Base-by-base conservation (phyloP, 179 eudicot species). In the Patellifolia procumbens region DNA sequence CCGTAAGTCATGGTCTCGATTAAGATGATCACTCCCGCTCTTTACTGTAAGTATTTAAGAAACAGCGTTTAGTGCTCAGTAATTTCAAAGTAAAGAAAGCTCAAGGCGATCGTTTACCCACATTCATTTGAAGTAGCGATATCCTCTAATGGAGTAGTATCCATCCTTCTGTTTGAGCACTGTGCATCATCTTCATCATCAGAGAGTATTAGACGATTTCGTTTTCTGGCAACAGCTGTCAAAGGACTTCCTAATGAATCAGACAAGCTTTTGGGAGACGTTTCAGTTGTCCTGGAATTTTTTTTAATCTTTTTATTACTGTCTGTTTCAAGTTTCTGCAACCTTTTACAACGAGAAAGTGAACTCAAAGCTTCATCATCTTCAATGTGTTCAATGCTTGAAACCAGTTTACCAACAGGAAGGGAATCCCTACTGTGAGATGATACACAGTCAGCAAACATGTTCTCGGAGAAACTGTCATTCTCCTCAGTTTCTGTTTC, bases 401-500 rank as follows among this genome's bases (percentile, higher is more conserved):
- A 63, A 74, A 64, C 67, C 51, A 83, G 81, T 70, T 78, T 82
- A 74, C 59, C 70, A 2, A 24, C 55, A 61, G 76, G 72, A 78
- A 78, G 73, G 51, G 72, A 69, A 72, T 81, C 73, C 64, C 28
- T 74, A 79, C 73, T 84, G 74, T 74, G 81, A 64, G 82, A 81
- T 65, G 91, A 87, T 73, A 51, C 82, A 82, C 81, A 77, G 68
- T 70, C 77, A 73, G 81, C 84, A 73, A 85, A 88, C 63, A 67
- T 70, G 48, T 74, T 69, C 73, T 73, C 78, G 51, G 86, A 75
- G 52, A 82, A 60, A 66, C 69, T 74, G 72, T 85, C 86, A 76
- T 88, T 88, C 48, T 81, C 89, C 82, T 91, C 97, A 17, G 93
- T 85, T 61, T 91, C 92, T 61, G 93, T 89, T 77, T 95, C 99